phyloP scores from a whole-genome alignment of 1,139 yeast genomes.

The Yamadazyma pseudoaaseri region DNA sequence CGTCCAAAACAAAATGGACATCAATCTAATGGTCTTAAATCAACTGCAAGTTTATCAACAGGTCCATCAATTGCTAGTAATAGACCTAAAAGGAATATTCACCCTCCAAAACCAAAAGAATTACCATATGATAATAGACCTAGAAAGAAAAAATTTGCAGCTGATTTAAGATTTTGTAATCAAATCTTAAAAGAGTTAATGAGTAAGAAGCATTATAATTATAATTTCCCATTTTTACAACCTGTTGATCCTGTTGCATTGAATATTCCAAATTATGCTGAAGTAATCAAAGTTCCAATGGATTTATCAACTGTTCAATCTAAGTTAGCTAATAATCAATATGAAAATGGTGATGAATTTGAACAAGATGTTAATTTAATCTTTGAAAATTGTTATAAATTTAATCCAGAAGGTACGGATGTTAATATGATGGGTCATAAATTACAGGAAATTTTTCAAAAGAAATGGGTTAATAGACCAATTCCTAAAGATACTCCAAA shows the following conservation, averaged over 20 bases:
- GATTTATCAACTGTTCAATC: slow-evolving; percentile 84
- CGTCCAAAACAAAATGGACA: slow-evolving; percentile 38
- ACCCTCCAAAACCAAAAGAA: slow-evolving; percentile 94
- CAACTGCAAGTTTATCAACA: slow-evolving; percentile 1
- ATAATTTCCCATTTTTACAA: slow-evolving; percentile 84
- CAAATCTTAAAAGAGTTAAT: slow-evolving; percentile 78
- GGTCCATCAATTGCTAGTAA: slow-evolving; percentile 47
- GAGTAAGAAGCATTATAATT: slow-evolving; percentile 79
- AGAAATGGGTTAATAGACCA: slow-evolving; percentile 91
- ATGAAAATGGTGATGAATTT: slow-evolving; percentile 86
- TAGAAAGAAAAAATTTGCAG: slow-evolving; percentile 85
- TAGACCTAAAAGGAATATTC: slow-evolving; percentile 93
- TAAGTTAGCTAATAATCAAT: slow-evolving; percentile 80
- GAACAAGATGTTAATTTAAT: slow-evolving; percentile 80
- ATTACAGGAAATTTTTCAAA: slow-evolving; percentile 79
- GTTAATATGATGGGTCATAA: slow-evolving; percentile 95
- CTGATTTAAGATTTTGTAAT: slow-evolving; percentile 84
- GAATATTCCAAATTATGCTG: slow-evolving; percentile 86
- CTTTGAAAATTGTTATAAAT: slow-evolving; percentile 83
- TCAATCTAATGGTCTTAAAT: slow-evolving; percentile 1
- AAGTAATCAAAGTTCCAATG: slow-evolving; percentile 89
- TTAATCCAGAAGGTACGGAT: slow-evolving; percentile 94
- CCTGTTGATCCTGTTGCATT: slow-evolving; percentile 97
- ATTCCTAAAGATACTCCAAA: slow-evolving; percentile 57
- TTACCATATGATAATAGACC: slow-evolving; percentile 90